These are phyloP conservation scores for Blechomonas ayalai DNA, from an alignment of 208 protist genomes.

Conservation along the genomic window DNA sequence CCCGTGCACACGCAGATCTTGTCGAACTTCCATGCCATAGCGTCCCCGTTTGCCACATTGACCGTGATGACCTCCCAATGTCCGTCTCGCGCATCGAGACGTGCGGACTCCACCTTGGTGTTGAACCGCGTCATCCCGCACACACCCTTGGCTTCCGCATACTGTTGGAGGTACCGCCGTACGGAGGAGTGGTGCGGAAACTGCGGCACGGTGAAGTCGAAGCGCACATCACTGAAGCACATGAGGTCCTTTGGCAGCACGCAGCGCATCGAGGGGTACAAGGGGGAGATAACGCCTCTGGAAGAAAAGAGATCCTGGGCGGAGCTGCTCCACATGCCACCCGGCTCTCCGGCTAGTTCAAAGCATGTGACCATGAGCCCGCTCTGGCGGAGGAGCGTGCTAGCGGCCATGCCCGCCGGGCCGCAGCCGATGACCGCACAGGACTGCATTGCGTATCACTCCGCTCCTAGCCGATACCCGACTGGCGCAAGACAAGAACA, in stretches of 20 bases:
- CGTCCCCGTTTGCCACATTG: constrained; percentile 79
- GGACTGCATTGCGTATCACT: constrained; percentile 47
- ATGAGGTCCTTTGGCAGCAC: constrained; percentile 83
- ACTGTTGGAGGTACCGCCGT: constrained; percentile 66
- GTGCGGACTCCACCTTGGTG: constrained; percentile 81
- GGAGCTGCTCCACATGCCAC: constrained; percentile 75
- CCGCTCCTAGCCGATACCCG: too few species aligned
- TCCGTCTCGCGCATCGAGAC: constrained; percentile 22
- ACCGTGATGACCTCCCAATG: constrained; percentile 82
- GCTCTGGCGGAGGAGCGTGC: constrained; percentile 46
- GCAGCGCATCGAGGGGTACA: constrained; percentile 80
- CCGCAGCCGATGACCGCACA: constrained; percentile 86
- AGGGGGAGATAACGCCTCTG: constrained; percentile 60
- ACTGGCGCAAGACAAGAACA: not conserved
- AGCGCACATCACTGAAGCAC: constrained; percentile 74
- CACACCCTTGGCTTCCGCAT: constrained; percentile 58
- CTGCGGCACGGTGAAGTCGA: constrained; percentile 77
- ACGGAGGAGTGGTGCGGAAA: constrained; percentile 83
- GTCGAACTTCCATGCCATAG: constrained; percentile 87
- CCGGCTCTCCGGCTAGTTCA: constrained; percentile 43
- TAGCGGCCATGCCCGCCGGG: constrained; percentile 77
- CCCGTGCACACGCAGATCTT: constrained; percentile 82
- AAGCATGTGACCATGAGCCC: constrained; percentile 87
- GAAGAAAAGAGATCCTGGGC: constrained; percentile 56
- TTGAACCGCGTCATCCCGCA: constrained; percentile 74